Base-by-base conservation (phyloP, 352 stramenopile species). In the Phytopythium montanum region DNA sequence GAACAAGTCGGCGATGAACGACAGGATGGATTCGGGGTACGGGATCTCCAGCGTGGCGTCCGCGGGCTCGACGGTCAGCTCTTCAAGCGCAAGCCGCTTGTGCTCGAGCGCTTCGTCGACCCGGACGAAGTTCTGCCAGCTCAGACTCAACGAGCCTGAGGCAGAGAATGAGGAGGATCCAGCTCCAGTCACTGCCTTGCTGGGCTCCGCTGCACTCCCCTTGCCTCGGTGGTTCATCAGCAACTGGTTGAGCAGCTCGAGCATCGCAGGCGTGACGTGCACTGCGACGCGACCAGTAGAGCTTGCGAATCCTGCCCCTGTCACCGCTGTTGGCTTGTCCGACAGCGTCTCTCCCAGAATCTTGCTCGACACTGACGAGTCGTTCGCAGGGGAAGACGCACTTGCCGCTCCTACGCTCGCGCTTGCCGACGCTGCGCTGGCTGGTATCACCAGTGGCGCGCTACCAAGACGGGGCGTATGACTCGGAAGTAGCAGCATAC, bases 161-260 rank as follows among this genome's bases (percentile, higher is more conserved):
- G 45, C 44, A 0, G 44, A 3, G 8, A 23, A 50, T 1, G 44
- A 42, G 23, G 52, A 29, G 28, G 52, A 25, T 7, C 36, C 26
- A 19, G 18, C 46, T 34, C 25, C 48, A 28, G n/a, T 5, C 16
- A 19, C 5, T 23, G 10, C 26, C 4, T 53, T 53, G 25, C 46
- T n/a, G 41, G 9, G 21, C 34, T 57, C 52, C 8, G 36, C 23
- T 23, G 7, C 31, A 41, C n/a, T 12, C 38, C 13, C 16, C 9
- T 50, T 56, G 23, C 39, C 21, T 16, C 54, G n/a, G 5, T 25
- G 26, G 29, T 68, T 62, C n/a, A 52, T 54, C 21, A 84, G 64
- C 12, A 84, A 41, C 53, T 79, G 66, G 56, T 84, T 70, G 5
- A 84, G 65, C 49, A 81, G 44, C 19, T 75, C 60, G 64, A 81